phyloP scores from a whole-genome alignment of 805 yeast genomes.

The Lipomyces chichibuensis region DNA sequence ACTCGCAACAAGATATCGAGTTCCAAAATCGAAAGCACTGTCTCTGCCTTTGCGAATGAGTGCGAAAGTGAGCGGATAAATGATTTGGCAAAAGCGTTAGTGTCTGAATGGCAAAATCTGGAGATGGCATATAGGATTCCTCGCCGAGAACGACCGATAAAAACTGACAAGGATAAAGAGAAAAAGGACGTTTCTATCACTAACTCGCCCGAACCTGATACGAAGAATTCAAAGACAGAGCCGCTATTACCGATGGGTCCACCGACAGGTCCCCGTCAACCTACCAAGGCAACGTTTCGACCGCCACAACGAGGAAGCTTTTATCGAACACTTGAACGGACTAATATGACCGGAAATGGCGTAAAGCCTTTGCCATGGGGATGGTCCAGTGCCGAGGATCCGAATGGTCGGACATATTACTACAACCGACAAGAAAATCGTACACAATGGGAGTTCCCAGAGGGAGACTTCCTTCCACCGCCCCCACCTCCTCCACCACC shows the following conservation, averaged over 20 bases:
- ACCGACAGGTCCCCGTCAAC: conserved; percentile 3
- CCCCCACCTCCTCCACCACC: conserved; percentile 41
- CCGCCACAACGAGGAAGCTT: conserved; percentile 10
- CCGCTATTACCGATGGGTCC: not conserved
- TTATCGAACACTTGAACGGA: conserved; percentile 13
- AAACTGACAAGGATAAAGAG: conserved; percentile 18
- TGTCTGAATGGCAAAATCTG: conserved; percentile 70
- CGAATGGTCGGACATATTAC: conserved; percentile 53
- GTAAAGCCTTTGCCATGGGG: conserved; percentile 52
- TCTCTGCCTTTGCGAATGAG: conserved; percentile 49
- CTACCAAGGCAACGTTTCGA: conserved; percentile 2
- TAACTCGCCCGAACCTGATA: conserved; percentile 4
- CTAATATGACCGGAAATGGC: conserved; percentile 34
- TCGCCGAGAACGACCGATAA: conserved; percentile 49
- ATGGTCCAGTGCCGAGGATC: conserved; percentile 64
- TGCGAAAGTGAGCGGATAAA: conserved; percentile 43
- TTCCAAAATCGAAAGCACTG: conserved; percentile 69
- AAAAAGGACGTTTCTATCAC: not conserved
- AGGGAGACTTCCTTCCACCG: conserved; percentile 37
- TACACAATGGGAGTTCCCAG: conserved; percentile 67
- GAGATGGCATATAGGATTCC: conserved; percentile 88
- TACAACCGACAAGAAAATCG: conserved; percentile 54
- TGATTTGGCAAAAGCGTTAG: conserved; percentile 50
- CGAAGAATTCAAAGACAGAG: not conserved
- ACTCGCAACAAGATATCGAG: conserved; percentile 77